Percentiles rank a stretch among this genome's conserved stretches.
Evolutionary conservation across 768 basidiomycete genomes (phyloP).

Genomic region (Saitozyma sp.): DNA sequence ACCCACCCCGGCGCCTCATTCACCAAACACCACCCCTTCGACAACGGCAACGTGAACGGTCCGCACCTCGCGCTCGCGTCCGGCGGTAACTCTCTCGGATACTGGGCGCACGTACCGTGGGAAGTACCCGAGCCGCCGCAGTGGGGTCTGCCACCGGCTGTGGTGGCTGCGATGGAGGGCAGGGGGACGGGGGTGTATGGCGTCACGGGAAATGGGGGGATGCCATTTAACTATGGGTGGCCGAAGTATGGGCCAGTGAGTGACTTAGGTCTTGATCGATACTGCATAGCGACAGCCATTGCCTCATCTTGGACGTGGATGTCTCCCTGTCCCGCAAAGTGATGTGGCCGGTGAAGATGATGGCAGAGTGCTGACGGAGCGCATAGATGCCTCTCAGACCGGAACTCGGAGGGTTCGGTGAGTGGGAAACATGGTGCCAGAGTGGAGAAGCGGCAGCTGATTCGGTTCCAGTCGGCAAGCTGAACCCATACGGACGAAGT

Average conservation of each 20-base stretch:
- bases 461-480: constrained; percentile 35
- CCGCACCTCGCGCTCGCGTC: constrained; percentile 36
- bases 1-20: constrained; percentile 47
- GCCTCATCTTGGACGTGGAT: not conserved
- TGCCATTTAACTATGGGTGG: constrained; percentile 44
- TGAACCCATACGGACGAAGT: constrained; percentile 43
- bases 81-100: constrained; percentile 36
- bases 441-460: not conserved
- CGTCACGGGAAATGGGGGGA: constrained; percentile 11
- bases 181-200: constrained; percentile 21
- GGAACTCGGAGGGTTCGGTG: constrained; percentile 46
- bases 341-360: not conserved
- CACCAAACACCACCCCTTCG: constrained; percentile 13
- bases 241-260: constrained; percentile 46
- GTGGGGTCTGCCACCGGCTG: constrained; percentile 39
- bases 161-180: constrained; percentile 36
- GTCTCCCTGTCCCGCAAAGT: not conserved
- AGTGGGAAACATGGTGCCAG: constrained; percentile 8
- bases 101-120: constrained; percentile 39
- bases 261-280: not conserved
- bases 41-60: constrained; percentile 38
- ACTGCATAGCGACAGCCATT: too few species aligned
- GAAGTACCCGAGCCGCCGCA: constrained; percentile 20
- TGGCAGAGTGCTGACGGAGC: constrained; percentile 1
- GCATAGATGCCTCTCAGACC: constrained; percentile 44